Conservation (phyloP, 805 yeast genomes). For the Saccharomycopsis selenospora region DNA sequence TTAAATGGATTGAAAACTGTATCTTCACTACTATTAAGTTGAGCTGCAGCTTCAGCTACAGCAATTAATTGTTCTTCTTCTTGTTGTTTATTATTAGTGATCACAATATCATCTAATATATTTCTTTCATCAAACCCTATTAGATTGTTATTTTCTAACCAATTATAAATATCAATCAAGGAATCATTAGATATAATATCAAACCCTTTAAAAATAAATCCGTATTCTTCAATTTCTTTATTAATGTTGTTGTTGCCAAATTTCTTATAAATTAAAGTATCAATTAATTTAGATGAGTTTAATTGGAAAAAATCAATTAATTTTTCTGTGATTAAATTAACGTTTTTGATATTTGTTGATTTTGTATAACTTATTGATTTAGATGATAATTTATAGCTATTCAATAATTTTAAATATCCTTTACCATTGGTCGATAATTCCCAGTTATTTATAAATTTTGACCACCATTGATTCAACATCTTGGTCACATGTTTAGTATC, state of each 20-base stretch:
- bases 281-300: constrained; percentile 17
- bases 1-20: constrained; percentile 18
- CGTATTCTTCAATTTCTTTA: constrained; percentile 18
- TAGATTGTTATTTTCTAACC: constrained; percentile 17
- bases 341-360: constrained; percentile 15
- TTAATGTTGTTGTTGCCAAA: not conserved
- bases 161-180: constrained; percentile 15
- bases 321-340: constrained; percentile 19
- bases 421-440: constrained; percentile 14
- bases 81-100: not conserved
- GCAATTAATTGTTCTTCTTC: not conserved
- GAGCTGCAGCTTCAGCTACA: not conserved
- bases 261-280: constrained; percentile 18
- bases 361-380: constrained; percentile 13
- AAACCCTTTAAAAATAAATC: constrained; percentile 19
- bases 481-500: not conserved
- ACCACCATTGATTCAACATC: constrained; percentile 6
- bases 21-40: not conserved
- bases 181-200: constrained; percentile 16
- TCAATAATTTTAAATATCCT: constrained; percentile 15
- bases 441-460: constrained; percentile 5
- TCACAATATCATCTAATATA: constrained; percentile 6
- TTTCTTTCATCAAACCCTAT: constrained; percentile 4
- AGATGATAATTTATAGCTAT: constrained; percentile 18
- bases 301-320: constrained; percentile 19